Base-by-base conservation (phyloP, 192 early-diverging fungal genomes). In the Oehlia diaphana region DNA sequence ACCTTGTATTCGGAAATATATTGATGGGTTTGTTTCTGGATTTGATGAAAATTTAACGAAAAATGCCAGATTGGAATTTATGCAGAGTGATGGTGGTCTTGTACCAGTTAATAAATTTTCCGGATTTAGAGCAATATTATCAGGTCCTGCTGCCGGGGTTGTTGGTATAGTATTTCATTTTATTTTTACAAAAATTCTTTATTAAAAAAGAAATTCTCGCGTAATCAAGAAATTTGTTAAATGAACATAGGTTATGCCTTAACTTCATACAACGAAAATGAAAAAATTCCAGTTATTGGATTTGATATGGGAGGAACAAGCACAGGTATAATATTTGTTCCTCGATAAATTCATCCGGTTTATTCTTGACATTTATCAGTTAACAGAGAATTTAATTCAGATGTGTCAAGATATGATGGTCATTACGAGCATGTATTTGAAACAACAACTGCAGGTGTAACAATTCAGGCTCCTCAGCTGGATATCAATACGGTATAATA, bases 291-390 rank as follows among this genome's bases (percentile, higher is more conserved):
- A 0, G 92, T 97, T 19, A 96, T 99, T 80, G 97, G 96, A 6
- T 99, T 99, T 80, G 98, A 98, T 85, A 98, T 98, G 97, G 96
- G 96, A 35, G 96, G 95, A 21, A 93, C 92, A 13, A 93, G 92
- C 72, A 94, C 93, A 5, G 83, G 83, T 84, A 74, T 31, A 33
- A 63, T 76, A 44, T 42, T 42, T 42, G 39, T 44, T 42, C 7
- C 7, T 42, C 16, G 4, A 19, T 13, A 26, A 72, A 23, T 6
- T 72, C 37, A 44, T 42, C 49, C 9, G 9, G 13, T 37, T 44
- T 21, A 13, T 42, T n/a, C 8, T 42, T 72, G 3, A 49, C 50
- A 7, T 13, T 8, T 49, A 23, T 49, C 19, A 37, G 62, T 21
- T 61, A 28, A 35, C 2, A 16, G 12, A 33, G 6, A 26, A n/a